Base-by-base conservation (phyloP, 2,329 filamentous ascomycete genomes). In the Aspergillus pseudotamarii region DNA sequence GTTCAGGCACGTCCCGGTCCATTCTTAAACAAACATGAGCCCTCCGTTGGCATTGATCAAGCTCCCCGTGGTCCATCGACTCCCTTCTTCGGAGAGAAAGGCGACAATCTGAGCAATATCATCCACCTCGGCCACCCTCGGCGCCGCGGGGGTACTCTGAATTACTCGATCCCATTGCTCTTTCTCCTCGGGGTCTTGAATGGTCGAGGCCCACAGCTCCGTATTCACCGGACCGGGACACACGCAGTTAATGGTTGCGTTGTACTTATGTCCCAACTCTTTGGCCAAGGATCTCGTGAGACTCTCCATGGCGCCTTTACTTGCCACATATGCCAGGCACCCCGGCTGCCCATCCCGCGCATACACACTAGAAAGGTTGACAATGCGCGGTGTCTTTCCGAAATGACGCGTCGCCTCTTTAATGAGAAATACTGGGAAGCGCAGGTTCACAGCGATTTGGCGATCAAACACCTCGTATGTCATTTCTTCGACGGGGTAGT, bases 401-500 rank as follows among this genome's bases (percentile, higher is more conserved):
- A 41, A 41, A 41, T 41, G 19, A 1, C 38, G 38, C 16, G 38
- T 41, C 38, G 16, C 38, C 38, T 41, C 38, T 9, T 41, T 41
- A 10, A 41, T n/a, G 16, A 41, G 38, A 4, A 41, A 41, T 8
- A 41, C 38, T 6, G 38, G 38, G 38, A 41, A 41, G 8, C 38
- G 38, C 38, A 41, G 19, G 38, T 41, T 41, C 38, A 41, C 38
- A 9, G 38, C 38, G 16, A 41, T 41, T 41, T 41, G 38, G 16
- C 38, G 38, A 41, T 41, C 38, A 41, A 41, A 41, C 1, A 19
- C 38, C 19, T 41, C 38, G 6, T 41, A 41, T 41, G 38, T 41
- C 38, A 46, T 58, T 12, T 61, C 57, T 14, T 57, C n/a, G 14
- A 65, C 48, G 2, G 30, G 19, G 36, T 38, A 60, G 38, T 65